Conservation (phyloP, 805 yeast species). For the Pichia deserticola region DNA sequence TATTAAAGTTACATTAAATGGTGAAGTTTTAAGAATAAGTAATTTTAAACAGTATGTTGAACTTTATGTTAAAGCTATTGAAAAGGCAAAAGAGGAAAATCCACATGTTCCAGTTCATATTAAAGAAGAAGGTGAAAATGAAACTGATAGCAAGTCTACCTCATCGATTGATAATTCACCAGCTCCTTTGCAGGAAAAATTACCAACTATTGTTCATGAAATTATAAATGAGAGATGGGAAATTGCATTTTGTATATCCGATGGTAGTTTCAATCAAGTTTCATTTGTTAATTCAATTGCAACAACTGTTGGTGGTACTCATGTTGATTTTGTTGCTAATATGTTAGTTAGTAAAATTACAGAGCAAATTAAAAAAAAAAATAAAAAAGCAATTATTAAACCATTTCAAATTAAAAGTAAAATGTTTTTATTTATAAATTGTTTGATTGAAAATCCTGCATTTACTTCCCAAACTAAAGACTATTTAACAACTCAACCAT, state of each 20-base stretch:
- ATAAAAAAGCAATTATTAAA: constrained; percentile 61
- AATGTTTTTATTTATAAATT: constrained; percentile 85
- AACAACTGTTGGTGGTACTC: constrained; percentile 95
- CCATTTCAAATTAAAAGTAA: constrained; percentile 86
- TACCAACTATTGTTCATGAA: constrained; percentile 64
- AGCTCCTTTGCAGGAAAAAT: constrained; percentile 29
- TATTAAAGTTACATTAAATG: constrained; percentile 71
- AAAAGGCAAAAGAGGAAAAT: constrained; percentile 35
- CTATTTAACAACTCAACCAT: constrained; percentile 80
- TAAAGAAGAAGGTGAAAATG: constrained; percentile 2
- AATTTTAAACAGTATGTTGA: constrained; percentile 85
- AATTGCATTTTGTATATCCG: constrained; percentile 88
- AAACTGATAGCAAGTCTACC: not conserved
- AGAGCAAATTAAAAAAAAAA: constrained; percentile 62
- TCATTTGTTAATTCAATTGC: constrained; percentile 97
- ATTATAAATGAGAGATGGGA: constrained; percentile 89
- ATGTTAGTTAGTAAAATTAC: constrained; percentile 72
- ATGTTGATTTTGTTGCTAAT: constrained; percentile 79
- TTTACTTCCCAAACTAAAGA: constrained; percentile 97
- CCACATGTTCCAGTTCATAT: constrained; percentile 10
- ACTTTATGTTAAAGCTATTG: constrained; percentile 75
- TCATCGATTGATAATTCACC: constrained; percentile 1
- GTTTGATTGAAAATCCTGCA: constrained; percentile 93
- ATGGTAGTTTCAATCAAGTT: constrained; percentile 84
- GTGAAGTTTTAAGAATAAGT: constrained; percentile 56